Base-by-base conservation (phyloP, 1,284 basidiomycete species). In the Puccinia coronata region DNA sequence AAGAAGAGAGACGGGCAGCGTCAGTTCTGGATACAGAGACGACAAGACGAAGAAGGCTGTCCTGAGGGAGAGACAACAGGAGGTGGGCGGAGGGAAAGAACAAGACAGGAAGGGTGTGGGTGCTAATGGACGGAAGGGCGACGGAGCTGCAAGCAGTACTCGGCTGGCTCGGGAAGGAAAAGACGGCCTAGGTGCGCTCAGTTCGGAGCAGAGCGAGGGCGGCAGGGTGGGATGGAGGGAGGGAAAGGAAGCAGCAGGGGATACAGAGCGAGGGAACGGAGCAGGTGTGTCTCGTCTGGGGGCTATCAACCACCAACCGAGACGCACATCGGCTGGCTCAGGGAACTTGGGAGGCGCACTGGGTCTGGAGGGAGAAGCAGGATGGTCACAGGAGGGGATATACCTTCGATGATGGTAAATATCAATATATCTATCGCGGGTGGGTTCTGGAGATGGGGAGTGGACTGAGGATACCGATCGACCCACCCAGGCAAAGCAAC, bases 1-100 rank as follows among this genome's bases (percentile, higher is more conserved):
- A 18, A 61, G 59, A 61, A 41, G 61, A 65, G 61, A 65, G 28
- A 65, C 14, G 41, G 18, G 41, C 61, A 41, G 61, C 61, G 61
- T 65, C n/a, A 65, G 61, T 65, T 61, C 20, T 23, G 18, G 36
- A 65, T n/a, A 41, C 16, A 23, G 31, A 41, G 12, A 1, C 6
- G 14, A 36, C 14, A 25, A 61, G 59, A 20, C 16, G 12, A n/a
- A 36, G 59, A 11, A 9, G 34, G 59, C 2, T n/a, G n/a, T n/a
- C n/a, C n/a, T n/a, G n/a, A n/a, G n/a, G n/a, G n/a, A n/a, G n/a
- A n/a, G n/a, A n/a, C n/a, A n/a, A n/a, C n/a, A n/a, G n/a, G n/a
- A n/a, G n/a, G n/a, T n/a, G n/a, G n/a, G n/a, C n/a, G n/a, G 55
- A 28, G n/a, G 9, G 55, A 5, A 25, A 57, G 4, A 16, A 28